Base-by-base conservation (phyloP, 331 rosid species). In the Quercus phellos region DNA sequence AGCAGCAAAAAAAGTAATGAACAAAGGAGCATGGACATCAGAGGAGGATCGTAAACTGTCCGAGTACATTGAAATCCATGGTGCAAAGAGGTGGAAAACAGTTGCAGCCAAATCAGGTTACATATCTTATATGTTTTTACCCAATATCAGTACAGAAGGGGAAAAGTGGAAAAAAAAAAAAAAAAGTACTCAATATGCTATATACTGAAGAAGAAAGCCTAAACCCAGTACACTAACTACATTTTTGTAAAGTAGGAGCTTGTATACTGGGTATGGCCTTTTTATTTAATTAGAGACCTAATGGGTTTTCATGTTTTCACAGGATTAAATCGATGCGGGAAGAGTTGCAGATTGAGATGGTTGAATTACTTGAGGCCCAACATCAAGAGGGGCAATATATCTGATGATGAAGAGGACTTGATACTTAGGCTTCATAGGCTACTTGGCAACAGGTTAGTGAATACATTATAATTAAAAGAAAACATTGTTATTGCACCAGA, bases 301-400 rank as follows among this genome's bases (percentile, higher is more conserved):
- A 16, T 11, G 14, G 16, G 51, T 17, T 53, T 32, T 8, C 55
- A 32, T 73, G 70, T 24, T 58, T 35, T 74, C 74, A 77, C 74
- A 90, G 94, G 94, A 82, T 72, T 91, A 42, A 88, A 89, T 53
- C 85, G 97, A 70, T 86, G 94, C 16, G 94, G 94, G 61, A 91
- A 91, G 86, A 89, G 97, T 82, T 91, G 92, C 76, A 91, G 91
- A 42, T 56, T 89, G 83, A 74, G 94, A 85, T 89, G 97, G 94
- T 34, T 89, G 68, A 91, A 91, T 74, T 89, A 89, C 77, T 82
- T 88, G 46, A 88, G 94, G 75, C 94, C 94, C 73, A 89, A 91
- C 69, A 91, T 91, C 80, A 91, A 91, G 85, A 87, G 93, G 74
- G 96, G 96, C 30, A 91, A 91, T 84, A 89, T 91, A 35, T 87